A percentile compares a stretch with the other conserved stretches of the same genome.
These are phyloP conservation scores for Rhizopus stolonifer DNA, from an alignment of 371 early-diverging fungal genomes.

Conservation along the genomic window DNA sequence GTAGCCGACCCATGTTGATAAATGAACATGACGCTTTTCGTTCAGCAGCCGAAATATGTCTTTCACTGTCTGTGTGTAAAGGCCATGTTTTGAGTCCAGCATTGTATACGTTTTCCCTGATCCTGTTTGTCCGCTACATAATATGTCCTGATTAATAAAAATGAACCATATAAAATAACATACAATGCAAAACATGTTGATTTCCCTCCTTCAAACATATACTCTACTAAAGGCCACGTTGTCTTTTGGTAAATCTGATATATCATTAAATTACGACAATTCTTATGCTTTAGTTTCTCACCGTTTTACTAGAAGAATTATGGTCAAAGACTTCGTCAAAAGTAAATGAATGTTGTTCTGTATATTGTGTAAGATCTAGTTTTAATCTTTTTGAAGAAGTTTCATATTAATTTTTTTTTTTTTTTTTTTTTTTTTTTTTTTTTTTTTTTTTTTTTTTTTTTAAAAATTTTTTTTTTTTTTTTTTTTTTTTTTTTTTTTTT, in stretches of 20 bases:
- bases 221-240: slow-evolving; percentile 85
- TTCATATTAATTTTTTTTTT: too few relatives aligned
- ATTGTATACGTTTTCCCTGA: slow-evolving; percentile 98
- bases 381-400: slow-evolving; percentile 75
- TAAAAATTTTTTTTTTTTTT: too few relatives aligned
- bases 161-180: slow-evolving; percentile 1
- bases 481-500: too few relatives aligned
- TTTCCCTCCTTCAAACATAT: slow-evolving; percentile 89
- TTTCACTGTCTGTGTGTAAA: slow-evolving; percentile 88
- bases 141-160: not conserved
- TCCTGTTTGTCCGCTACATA: slow-evolving; percentile 89
- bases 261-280: not conserved
- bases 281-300: slow-evolving; percentile 69
- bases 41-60: slow-evolving; percentile 85
- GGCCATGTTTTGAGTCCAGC: slow-evolving; percentile 82
- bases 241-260: slow-evolving; percentile 69
- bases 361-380: slow-evolving; percentile 91
- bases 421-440: too few relatives aligned
- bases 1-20: slow-evolving; percentile 84
- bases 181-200: slow-evolving; percentile 97
- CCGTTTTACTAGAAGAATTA: slow-evolving; percentile 62
- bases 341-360: slow-evolving; percentile 88
- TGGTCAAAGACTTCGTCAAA: slow-evolving; percentile 96
- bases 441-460: too few relatives aligned
- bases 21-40: slow-evolving; percentile 65